Percentiles rank a stretch among this genome's conserved stretches.
Conservation (phyloP, 768 basidiomycete genomes). For the Lenzites betulinus region DNA sequence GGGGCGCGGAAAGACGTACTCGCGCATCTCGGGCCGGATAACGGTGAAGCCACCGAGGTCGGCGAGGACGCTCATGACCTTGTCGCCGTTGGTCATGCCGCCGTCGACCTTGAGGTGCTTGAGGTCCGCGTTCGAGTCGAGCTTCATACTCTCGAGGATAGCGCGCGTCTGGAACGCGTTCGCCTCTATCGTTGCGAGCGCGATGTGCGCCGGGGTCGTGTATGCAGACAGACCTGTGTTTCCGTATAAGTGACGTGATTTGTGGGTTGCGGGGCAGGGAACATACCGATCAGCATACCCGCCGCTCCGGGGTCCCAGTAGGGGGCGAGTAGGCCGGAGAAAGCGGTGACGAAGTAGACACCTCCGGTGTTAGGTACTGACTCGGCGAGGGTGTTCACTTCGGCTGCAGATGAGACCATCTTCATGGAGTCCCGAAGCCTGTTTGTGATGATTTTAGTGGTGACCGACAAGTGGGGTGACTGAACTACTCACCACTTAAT, state of each 20-base stretch:
- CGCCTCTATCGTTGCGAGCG: conserved; percentile 93
- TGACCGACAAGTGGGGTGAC: not conserved
- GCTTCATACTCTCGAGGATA: conserved; percentile 92
- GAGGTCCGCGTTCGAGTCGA: conserved; percentile 80
- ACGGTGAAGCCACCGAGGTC: conserved; percentile 93
- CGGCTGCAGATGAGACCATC: conserved; percentile 75
- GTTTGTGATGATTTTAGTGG: not conserved
- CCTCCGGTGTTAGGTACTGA: conserved; percentile 81
- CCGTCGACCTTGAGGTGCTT: conserved; percentile 94
- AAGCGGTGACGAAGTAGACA: conserved; percentile 95
- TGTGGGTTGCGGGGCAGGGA: not conserved
- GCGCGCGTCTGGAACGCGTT: conserved; percentile 96
- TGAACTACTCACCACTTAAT: conserved; percentile 72
- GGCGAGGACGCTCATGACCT: conserved; percentile 84
- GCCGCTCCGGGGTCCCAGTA: conserved; percentile 97
- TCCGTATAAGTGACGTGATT: not conserved
- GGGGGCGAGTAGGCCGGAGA: conserved; percentile 93
- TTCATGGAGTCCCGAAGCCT: conserved; percentile 90
- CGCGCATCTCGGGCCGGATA: conserved; percentile 93
- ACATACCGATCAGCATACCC: conserved; percentile 75
- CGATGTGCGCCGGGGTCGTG: conserved; percentile 91
- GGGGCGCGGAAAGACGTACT: conserved; percentile 52
- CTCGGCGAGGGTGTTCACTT: conserved; percentile 84
- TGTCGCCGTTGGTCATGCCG: conserved; percentile 95
- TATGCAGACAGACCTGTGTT: conserved; percentile 72